Conservation (phyloP, 179 eudicot species). For the Drosera spatulata region DNA sequence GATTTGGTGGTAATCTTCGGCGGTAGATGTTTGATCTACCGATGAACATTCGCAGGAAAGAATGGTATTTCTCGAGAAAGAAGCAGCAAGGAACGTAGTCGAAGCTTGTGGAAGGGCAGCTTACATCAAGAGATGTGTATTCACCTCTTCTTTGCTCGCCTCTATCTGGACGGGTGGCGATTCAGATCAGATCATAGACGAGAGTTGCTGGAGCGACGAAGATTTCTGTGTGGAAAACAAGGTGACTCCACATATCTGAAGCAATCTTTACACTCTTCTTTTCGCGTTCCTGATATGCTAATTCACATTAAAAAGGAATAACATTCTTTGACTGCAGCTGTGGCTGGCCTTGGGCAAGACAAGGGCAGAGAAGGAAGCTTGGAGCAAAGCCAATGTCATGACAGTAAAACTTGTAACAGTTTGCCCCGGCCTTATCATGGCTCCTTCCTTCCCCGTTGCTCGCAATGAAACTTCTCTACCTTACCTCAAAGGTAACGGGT, state of each 20-base stretch:
- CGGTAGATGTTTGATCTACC: too few species aligned
- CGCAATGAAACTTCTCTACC: slow-evolving; percentile 14
- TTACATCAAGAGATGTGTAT: slow-evolving; percentile 17
- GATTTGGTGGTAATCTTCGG: too few species aligned
- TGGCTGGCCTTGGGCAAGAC: slow-evolving; percentile 29
- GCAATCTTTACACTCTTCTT: too few species aligned
- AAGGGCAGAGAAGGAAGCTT: slow-evolving; percentile 20
- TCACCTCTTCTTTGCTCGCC: slow-evolving; percentile 22
- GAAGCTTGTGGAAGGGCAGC: slow-evolving; percentile 25
- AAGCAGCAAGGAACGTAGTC: slow-evolving; percentile 19
- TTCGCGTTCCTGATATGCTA: too few species aligned
- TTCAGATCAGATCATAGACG: slow-evolving; percentile 7
- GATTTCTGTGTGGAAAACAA: slow-evolving; percentile 19
- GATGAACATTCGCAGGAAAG: slow-evolving; percentile 10
- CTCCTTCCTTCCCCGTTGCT: slow-evolving; percentile 18
- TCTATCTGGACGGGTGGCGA: slow-evolving; percentile 13
- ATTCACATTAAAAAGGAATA: too few species aligned
- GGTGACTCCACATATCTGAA: slow-evolving; percentile 4
- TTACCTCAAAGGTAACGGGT: slow-evolving; percentile 25
- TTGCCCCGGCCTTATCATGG: slow-evolving; percentile 21
- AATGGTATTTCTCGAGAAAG: slow-evolving; percentile 19
- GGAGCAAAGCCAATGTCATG: slow-evolving; percentile 12
- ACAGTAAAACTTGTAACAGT: slow-evolving; percentile 18
- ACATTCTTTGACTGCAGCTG: slow-evolving; percentile 2
- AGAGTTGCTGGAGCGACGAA: slow-evolving; percentile 17